Evolutionary conservation across 1,284 basidiomycete genomes (phyloP), one percentile per base, ranked within the genome.

Genomic region (Sutorius eximius): DNA sequence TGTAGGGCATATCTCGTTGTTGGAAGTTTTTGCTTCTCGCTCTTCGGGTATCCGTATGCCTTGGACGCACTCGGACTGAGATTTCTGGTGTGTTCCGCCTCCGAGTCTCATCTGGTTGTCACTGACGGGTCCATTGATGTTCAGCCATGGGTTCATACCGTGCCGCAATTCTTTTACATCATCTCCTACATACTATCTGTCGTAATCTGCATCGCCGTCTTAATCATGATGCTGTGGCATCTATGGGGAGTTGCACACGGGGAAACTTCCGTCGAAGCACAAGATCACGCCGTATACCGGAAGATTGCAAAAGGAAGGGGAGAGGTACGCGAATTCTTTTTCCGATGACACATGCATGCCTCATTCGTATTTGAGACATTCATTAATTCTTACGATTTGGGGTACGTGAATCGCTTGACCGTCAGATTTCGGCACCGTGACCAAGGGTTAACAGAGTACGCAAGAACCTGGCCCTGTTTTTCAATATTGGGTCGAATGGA

Each of bases 311-410:
- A 82, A 59, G 74, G 76, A 15, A 79, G 92, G 36, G 87, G 86
- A 37, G 83, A 93, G 74, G 88, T 89, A 55, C 42, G 79, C 29
- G 11, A 13, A 44, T 27, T 40, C 44, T 4, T 54, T 16, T 22
- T 43, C 33, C 24, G 15, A 24, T 45, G 16, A 30, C 27, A 40
- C 46, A 24, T 37, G 44, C 40, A 41, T 50, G 30, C 16, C 22
- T 49, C 11, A 42, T 37, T 40, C 34, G 49, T 20, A 48, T 18
- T 48, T 40, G 1, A 90, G 86, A 77, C 75, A 0, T 98, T 97
- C 65, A 78, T 92, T 18, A 98, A 98, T 66, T 94, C 91, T 8
- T 98, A 95, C 68, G 89, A 99, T 68, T 74, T 97, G 7, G 96
- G 96, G 76, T 83, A 69, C 57, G 78, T 40, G 49, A 37, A 33